A percentile compares a stretch with the other conserved stretches of the same genome.
Conservation (phyloP, 306 rosid species). For the Delonix regia region DNA sequence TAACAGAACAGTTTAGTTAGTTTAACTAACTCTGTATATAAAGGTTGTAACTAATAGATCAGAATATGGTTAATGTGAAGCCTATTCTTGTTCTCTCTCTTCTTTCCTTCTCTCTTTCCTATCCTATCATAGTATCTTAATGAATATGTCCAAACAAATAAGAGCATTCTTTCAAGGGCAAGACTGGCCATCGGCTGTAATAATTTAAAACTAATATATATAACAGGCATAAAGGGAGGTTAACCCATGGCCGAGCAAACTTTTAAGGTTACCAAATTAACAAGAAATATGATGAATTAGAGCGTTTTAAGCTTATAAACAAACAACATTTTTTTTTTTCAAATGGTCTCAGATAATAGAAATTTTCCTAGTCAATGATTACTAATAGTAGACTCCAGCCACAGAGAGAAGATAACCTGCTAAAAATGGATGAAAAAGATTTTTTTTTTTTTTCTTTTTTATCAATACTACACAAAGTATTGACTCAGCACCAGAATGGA, state of each 20-base stretch:
- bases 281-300: background rate
- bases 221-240: background rate
- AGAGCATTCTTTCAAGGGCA: no score
- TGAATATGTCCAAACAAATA: background rate
- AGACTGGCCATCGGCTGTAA: no score
- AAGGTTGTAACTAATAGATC: no score
- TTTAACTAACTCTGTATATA: no score
- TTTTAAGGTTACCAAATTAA: background rate
- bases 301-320: background rate
- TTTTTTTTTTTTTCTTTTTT: no score
- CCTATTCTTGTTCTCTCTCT: no score
- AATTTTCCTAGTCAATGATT: background rate
- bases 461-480: no score
- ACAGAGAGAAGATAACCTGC: background rate
- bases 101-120: no score
- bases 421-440: background rate
- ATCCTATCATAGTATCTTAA: background rate
- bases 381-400: background rate
- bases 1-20: no score
- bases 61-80: no score
- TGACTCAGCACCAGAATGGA: background rate
- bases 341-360: background rate
- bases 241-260: background rate
- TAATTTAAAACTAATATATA: no score
- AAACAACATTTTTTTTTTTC: background rate